These are phyloP conservation scores for Psilocybe tampanensis DNA, from an alignment of 768 basidiomycete species.

Conservation along the genomic window DNA sequence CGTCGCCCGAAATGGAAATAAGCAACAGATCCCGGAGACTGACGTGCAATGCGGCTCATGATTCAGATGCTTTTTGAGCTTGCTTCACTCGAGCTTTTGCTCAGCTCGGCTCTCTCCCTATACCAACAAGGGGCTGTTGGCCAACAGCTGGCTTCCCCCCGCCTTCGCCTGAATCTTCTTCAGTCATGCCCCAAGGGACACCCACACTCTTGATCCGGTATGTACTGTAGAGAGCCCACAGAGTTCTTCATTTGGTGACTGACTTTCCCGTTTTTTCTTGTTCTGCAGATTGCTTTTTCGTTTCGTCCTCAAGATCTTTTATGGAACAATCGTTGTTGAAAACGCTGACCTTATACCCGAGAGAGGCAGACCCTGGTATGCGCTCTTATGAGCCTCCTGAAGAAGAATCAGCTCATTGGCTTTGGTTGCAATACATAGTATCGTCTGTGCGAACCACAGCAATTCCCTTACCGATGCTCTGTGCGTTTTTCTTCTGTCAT, in stretches of 20 bases:
- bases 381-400: no score
- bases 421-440: constrained; percentile 46
- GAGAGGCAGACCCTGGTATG: constrained; percentile 74
- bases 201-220: constrained; percentile 61
- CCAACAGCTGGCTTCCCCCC: no score
- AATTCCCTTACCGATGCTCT: constrained; percentile 88
- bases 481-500: constrained; percentile 41
- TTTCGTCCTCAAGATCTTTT: constrained; percentile 90
- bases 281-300: constrained; percentile 64
- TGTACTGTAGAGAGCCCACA: constrained; percentile 10
- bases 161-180: no score
- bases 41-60: no score
- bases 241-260: background rate
- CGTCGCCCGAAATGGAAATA: no score
- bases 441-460: constrained; percentile 85
- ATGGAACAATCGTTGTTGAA: constrained; percentile 86
- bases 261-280: no score
- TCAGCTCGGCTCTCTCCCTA: no score
- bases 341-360: constrained; percentile 70
- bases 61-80: no score
- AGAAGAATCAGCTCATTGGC: background rate
- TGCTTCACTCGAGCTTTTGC: no score
- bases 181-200: constrained; percentile 30
- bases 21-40: no score
- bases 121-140: no score